These are phyloP conservation scores for Wickerhamomyces chambardii DNA, from an alignment of 805 yeast species.

Conservation along the genomic window DNA sequence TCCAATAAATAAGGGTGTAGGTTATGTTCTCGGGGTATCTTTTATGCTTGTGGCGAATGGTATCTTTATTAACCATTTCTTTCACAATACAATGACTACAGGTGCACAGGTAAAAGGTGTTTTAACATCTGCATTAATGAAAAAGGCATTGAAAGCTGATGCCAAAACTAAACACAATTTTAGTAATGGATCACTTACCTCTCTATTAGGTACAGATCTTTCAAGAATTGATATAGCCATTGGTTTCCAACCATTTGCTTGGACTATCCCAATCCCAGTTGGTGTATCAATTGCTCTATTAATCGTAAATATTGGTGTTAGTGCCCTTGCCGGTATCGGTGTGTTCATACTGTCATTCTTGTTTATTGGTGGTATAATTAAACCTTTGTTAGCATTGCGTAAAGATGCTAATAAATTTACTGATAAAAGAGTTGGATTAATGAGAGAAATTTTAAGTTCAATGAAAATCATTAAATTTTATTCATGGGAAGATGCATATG, in stretches of 20 bases:
- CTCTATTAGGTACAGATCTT: conserved; percentile 69
- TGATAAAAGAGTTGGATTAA: conserved; percentile 51
- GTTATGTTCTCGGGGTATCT: conserved; percentile 48
- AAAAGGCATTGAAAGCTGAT: conserved; percentile 52
- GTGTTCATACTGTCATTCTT: conserved; percentile 39
- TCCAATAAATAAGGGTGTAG: conserved; percentile 41
- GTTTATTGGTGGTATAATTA: conserved; percentile 34
- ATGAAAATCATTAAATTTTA: conserved; percentile 71
- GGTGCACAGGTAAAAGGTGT: conserved; percentile 65
- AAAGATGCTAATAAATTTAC: conserved; percentile 46
- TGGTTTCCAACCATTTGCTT: conserved; percentile 47
- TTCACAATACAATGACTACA: conserved; percentile 40
- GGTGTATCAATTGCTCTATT: conserved; percentile 56
- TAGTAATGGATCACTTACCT: conserved; percentile 58
- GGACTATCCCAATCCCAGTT: conserved; percentile 52
- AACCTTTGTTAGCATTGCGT: conserved; percentile 42
- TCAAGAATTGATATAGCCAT: conserved; percentile 65
- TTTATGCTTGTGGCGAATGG: conserved; percentile 31
- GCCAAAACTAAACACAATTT: conserved; percentile 42
- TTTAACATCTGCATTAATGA: conserved; percentile 54
- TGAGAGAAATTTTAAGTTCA: conserved; percentile 53
- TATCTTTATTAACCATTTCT: conserved; percentile 37
- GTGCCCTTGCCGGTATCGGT: conserved; percentile 60
- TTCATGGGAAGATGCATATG: conserved; percentile 81
- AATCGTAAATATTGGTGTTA: conserved; percentile 56